Conservation (phyloP, 2,329 filamentous ascomycete genomes). For the Ophiostoma angusticollis region DNA sequence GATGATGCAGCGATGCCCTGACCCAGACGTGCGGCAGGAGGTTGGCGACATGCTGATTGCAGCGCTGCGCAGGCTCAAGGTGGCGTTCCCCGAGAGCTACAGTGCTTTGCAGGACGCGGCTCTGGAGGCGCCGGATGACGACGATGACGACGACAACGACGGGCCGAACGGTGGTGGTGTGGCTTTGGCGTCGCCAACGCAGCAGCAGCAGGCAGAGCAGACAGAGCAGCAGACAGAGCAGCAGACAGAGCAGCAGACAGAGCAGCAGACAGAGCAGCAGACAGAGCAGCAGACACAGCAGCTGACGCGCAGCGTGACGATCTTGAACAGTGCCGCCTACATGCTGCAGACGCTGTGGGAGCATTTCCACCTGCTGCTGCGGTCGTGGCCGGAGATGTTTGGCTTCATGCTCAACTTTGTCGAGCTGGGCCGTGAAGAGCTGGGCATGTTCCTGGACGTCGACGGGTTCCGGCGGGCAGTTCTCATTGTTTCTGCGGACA, state of each 20-base stretch:
- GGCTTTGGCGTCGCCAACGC: too few species aligned
- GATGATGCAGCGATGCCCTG: constrained; percentile 49
- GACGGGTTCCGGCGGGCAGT: constrained; percentile 48
- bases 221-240: not conserved
- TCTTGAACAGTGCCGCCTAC: constrained; percentile 28
- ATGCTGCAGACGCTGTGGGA: constrained; percentile 47
- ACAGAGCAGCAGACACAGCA: not conserved
- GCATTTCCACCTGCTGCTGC: constrained; percentile 45
- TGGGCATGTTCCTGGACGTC: constrained; percentile 43
- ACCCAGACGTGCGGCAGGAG: constrained; percentile 40
- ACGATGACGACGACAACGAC: constrained; percentile 15
- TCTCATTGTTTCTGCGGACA: constrained; percentile 49
- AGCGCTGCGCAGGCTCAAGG: constrained; percentile 40
- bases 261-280: not conserved
- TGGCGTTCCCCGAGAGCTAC: constrained; percentile 34
- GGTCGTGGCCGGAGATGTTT: constrained; percentile 69
- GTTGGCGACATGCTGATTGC: constrained; percentile 37
- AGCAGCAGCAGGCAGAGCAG: not conserved
- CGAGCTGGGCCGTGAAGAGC: constrained; percentile 45
- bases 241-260: not conserved
- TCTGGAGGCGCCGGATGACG: constrained; percentile 16
- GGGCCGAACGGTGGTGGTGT: constrained; percentile 21
- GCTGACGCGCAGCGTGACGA: constrained; percentile 7
- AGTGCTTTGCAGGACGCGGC: constrained; percentile 20
- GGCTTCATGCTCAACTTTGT: constrained; percentile 56